These are phyloP conservation scores for Chrysoporthe puriensis DNA, from an alignment of 2,329 filamentous ascomycete species.

Conservation along the genomic window DNA sequence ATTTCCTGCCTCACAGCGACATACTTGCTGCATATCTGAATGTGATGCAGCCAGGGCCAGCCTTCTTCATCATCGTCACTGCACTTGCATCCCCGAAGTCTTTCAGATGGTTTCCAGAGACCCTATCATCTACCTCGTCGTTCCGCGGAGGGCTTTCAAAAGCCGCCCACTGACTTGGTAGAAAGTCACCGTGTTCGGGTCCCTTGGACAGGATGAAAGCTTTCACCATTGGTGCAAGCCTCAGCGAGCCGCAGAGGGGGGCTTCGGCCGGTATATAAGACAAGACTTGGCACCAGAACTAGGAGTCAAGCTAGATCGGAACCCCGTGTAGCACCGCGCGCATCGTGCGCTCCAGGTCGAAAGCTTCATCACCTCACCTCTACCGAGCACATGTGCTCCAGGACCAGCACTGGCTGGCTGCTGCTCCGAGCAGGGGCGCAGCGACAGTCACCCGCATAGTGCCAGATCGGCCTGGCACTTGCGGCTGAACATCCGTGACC, in stretches of 20 bases:
- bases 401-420: background rate
- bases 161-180: background rate
- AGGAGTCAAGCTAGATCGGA: background rate
- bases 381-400: background rate
- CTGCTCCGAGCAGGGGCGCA: background rate
- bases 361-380: too few relatives aligned
- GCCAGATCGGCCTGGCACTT: too few relatives aligned
- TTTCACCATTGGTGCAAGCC: background rate
- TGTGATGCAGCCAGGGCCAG: too few relatives aligned
- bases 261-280: too few relatives aligned
- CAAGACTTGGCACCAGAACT: background rate
- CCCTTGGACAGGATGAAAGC: background rate
- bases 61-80: too few relatives aligned
- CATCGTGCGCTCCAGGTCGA: background rate
- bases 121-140: background rate
- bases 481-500: too few relatives aligned
- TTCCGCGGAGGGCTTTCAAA: background rate
- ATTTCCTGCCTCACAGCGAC: too few relatives aligned
- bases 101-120: too few relatives aligned
- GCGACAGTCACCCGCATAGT: background rate
- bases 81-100: too few relatives aligned
- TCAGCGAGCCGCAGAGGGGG: background rate
- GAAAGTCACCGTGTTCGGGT: background rate
- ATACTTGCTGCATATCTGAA: too few relatives aligned
- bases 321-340: background rate